Percentiles rank a stretch among this genome's conserved stretches.
These are phyloP conservation scores for Tuber magnatum DNA, from an alignment of 495 filamentous ascomycete species.

Conservation along the genomic window DNA sequence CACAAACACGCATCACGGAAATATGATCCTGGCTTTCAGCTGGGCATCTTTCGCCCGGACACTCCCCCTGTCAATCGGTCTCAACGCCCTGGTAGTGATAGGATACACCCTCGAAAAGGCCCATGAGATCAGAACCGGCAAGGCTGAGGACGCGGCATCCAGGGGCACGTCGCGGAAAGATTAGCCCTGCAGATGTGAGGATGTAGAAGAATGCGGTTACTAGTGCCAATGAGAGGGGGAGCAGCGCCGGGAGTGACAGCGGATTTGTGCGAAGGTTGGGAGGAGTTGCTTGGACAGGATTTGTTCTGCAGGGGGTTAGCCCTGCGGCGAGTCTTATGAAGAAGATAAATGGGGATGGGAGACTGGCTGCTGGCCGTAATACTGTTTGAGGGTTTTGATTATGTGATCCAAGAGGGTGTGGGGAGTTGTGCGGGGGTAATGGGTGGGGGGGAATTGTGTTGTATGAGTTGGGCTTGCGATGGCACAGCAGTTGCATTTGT, in stretches of 20 bases:
- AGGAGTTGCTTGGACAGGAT: too few species aligned
- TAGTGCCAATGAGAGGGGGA: too few species aligned
- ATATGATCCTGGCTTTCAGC: slow-evolving; percentile 20
- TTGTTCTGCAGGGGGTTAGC: too few species aligned
- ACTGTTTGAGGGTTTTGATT: too few species aligned
- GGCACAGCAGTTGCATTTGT: neutral
- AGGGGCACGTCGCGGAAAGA: slow-evolving; percentile 8
- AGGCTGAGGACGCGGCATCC: slow-evolving; percentile 9
- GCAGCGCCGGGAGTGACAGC: too few species aligned
- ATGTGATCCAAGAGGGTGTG: too few species aligned
- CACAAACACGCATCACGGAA: slow-evolving; percentile 17
- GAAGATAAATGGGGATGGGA: too few species aligned
- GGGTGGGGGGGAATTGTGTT: neutral
- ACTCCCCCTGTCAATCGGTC: neutral
- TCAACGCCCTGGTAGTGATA: slow-evolving; percentile 18
- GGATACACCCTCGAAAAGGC: slow-evolving; percentile 24
- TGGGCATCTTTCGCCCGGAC: slow-evolving; percentile 25
- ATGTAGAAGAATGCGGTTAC: too few species aligned
- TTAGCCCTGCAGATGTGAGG: neutral
- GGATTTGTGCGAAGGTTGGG: too few species aligned
- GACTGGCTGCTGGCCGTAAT: too few species aligned
- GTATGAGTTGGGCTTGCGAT: neutral
- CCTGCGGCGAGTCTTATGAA: too few species aligned
- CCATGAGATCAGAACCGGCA: slow-evolving; percentile 12
- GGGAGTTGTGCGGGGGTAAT: too few species aligned